A percentile compares a stretch with the other conserved stretches of the same genome.
Conservation (phyloP, 2,329 filamentous ascomycete species). For the Cordyceps javanica region DNA sequence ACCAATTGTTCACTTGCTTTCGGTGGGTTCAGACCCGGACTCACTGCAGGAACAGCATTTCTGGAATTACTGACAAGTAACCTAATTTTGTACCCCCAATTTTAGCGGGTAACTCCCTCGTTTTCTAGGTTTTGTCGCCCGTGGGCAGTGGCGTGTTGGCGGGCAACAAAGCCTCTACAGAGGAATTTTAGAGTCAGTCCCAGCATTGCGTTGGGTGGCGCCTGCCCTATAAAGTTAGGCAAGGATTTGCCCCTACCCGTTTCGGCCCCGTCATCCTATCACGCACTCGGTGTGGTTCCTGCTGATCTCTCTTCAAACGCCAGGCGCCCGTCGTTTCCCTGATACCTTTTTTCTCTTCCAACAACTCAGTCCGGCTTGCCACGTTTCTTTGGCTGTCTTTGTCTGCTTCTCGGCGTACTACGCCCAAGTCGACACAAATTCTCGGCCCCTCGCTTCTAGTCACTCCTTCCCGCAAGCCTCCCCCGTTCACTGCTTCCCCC, state of each 20-base stretch:
- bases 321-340: neutral
- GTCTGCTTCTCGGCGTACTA: conserved; percentile 19
- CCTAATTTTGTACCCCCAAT: no score
- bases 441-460: conserved; percentile 17
- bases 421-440: neutral
- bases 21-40: neutral
- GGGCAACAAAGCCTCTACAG: neutral
- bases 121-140: neutral
- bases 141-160: neutral
- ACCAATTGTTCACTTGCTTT: neutral
- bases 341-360: conserved; percentile 6
- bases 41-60: neutral
- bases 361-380: conserved; percentile 4
- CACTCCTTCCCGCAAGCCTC: conserved; percentile 15
- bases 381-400: conserved; percentile 1
- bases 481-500: neutral
- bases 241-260: neutral
- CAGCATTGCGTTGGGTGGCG: neutral
- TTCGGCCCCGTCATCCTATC: neutral
- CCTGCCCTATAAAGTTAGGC: conserved; percentile 2
- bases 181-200: neutral
- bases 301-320: neutral
- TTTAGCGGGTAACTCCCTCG: neutral
- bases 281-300: neutral
- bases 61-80: neutral